Conservation (phyloP, 768 basidiomycete species). For the Galerina marginata region DNA sequence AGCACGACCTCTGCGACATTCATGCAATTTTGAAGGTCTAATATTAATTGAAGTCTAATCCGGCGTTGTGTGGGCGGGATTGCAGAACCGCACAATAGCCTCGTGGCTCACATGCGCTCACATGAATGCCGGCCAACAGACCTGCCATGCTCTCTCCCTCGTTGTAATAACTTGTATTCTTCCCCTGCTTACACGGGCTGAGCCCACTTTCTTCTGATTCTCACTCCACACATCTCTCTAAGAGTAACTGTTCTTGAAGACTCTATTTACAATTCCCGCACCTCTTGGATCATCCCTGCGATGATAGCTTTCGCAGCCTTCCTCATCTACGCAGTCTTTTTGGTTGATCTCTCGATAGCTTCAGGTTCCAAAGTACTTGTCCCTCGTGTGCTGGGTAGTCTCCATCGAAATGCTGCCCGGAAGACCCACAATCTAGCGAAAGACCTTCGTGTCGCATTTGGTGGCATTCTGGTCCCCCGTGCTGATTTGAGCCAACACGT, state of each 20-base stretch:
- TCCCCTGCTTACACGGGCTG: slow-evolving; percentile 20
- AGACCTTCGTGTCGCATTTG: slow-evolving; percentile 72
- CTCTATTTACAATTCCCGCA: slow-evolving; percentile 19
- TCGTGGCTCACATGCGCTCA: slow-evolving; percentile 3
- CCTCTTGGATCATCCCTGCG: slow-evolving; percentile 17
- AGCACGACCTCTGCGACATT: too few species aligned
- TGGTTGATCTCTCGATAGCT: slow-evolving; percentile 30
- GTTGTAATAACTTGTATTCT: background rate
- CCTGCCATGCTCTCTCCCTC: too few species aligned
- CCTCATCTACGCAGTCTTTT: slow-evolving; percentile 41
- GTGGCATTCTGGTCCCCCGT: slow-evolving; percentile 54
- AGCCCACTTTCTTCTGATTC: slow-evolving; percentile 13
- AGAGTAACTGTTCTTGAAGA: background rate
- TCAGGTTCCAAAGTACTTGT: slow-evolving; percentile 34
- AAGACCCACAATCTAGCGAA: slow-evolving; percentile 67
- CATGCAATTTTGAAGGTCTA: too few species aligned
- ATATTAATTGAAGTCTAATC: too few species aligned
- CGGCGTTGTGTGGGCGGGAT: background rate
- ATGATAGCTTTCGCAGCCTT: slow-evolving; percentile 36
- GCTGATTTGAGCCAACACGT: slow-evolving; percentile 34
- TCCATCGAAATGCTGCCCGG: slow-evolving; percentile 59
- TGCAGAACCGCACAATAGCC: background rate
- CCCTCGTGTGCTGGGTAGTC: slow-evolving; percentile 48
- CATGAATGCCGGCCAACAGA: background rate
- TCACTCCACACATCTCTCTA: background rate